phyloP scores from a whole-genome alignment of 805 yeast species.

The Candida methanosorbosa region DNA sequence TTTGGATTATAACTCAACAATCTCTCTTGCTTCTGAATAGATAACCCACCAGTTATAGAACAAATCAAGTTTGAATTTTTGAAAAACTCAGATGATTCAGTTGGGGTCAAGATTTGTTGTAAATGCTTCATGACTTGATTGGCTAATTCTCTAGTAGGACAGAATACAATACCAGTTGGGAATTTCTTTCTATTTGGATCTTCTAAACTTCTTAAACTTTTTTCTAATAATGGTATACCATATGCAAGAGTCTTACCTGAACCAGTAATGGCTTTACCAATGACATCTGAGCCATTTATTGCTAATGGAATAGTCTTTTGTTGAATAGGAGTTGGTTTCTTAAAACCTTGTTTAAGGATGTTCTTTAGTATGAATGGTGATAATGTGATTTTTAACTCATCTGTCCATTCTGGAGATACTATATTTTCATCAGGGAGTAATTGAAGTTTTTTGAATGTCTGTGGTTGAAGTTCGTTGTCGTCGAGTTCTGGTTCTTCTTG shows the following conservation, averaged over 20 bases:
- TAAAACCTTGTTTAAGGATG: constrained; percentile 47
- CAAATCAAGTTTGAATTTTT: constrained; percentile 50
- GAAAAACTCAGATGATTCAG: constrained; percentile 24
- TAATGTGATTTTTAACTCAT: constrained; percentile 27
- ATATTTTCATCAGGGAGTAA: constrained; percentile 22
- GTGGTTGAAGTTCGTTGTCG: constrained; percentile 5
- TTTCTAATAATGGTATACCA: constrained; percentile 85
- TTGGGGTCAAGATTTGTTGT: constrained; percentile 42
- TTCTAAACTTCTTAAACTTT: constrained; percentile 27
- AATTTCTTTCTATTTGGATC: constrained; percentile 11
- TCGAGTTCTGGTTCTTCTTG: constrained; percentile 9
- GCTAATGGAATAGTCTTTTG: constrained; percentile 66
- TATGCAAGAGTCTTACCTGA: constrained; percentile 96
- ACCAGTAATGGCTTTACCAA: constrained; percentile 97
- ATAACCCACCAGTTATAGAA: constrained; percentile 87
- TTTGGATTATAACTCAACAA: constrained; percentile 65
- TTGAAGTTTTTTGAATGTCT: constrained; percentile 4
- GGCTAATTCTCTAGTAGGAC: constrained; percentile 96
- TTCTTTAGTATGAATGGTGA: constrained; percentile 56
- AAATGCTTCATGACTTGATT: constrained; percentile 87
- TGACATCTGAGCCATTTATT: constrained; percentile 64
- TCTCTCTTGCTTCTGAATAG: constrained; percentile 90
- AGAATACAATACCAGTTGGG: constrained; percentile 74
- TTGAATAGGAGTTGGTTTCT: constrained; percentile 80
- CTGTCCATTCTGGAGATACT: constrained; percentile 57